phyloP scores from a whole-genome alignment of 192 early-diverging fungal species.

The Linderina pennispora region DNA sequence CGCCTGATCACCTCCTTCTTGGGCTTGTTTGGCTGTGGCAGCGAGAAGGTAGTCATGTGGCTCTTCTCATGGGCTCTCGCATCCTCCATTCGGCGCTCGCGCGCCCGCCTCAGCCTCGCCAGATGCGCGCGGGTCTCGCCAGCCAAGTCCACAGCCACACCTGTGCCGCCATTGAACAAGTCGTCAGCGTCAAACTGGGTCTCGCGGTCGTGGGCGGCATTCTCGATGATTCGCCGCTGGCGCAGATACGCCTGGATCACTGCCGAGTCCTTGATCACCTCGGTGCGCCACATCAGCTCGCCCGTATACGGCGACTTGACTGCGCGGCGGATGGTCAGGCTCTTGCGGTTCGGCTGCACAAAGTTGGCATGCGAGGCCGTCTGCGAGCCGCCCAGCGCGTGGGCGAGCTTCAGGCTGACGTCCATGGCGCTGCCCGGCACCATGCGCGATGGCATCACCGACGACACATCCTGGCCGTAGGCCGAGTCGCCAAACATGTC shows the following conservation, averaged over 20 bases:
- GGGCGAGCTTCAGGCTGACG: conserved; percentile 26
- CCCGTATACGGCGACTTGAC: conserved; percentile 51
- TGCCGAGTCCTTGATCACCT: conserved; percentile 71
- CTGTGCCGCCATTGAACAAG: not conserved
- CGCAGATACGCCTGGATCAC: conserved; percentile 89
- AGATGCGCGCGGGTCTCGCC: conserved; percentile 58
- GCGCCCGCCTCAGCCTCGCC: conserved; percentile 56
- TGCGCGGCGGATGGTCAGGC: conserved; percentile 32
- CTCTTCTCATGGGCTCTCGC: conserved; percentile 28
- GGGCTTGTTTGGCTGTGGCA: conserved; percentile 49
- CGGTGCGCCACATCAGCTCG: conserved; percentile 67
- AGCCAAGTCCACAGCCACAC: conserved; percentile 6
- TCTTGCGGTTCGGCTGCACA: conserved; percentile 31
- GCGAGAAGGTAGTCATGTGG: conserved; percentile 48
- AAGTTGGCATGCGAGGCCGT: conserved; percentile 33
- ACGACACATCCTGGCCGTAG: conserved; percentile 2
- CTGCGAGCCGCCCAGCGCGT: not conserved
- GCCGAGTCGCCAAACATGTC: conserved; percentile 43
- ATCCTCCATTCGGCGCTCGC: conserved; percentile 47
- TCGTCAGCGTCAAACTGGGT: conserved; percentile 9
- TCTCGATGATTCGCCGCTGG: conserved; percentile 78
- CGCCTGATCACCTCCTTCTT: conserved; percentile 61
- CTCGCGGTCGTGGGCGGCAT: conserved; percentile 9
- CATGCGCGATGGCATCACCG: conserved; percentile 11
- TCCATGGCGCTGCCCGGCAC: conserved; percentile 30